A percentile compares a stretch with the other conserved stretches of the same genome.
Conservation (phyloP, 768 basidiomycete genomes). For the Strobilomyces echinocephalus region DNA sequence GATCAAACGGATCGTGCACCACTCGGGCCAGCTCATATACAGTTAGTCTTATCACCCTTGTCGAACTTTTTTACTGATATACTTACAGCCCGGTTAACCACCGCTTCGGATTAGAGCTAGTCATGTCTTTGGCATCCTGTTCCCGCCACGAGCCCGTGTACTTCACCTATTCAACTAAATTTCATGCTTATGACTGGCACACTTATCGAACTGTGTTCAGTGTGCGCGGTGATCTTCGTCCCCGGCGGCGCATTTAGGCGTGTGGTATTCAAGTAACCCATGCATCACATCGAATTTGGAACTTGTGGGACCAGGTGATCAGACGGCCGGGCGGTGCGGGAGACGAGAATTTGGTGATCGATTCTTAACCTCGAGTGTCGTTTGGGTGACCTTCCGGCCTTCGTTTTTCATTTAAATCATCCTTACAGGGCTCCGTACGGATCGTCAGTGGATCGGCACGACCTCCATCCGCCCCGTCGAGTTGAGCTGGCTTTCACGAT, state of each 20-base stretch:
- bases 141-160: conserved; percentile 35
- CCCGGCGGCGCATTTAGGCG: not conserved
- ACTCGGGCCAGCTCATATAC: conserved; percentile 92
- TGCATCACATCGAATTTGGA: not conserved
- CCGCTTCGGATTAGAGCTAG: conserved; percentile 35
- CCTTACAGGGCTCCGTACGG: not conserved
- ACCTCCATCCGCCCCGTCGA: not conserved
- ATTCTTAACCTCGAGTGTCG: not conserved
- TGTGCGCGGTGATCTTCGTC: not conserved
- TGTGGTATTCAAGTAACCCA: not conserved
- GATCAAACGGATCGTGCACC: conserved; percentile 97
- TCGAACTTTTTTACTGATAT: not conserved
- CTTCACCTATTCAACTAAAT: conserved; percentile 28
- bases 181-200: conserved; percentile 25
- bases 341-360: not conserved
- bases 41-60: conserved; percentile 50
- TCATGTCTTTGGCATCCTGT: conserved; percentile 19
- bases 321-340: not conserved
- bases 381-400: not conserved
- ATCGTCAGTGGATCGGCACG: not conserved
- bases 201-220: not conserved
- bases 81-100: conserved; percentile 40
- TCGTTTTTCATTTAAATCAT: not conserved
- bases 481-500: not conserved
- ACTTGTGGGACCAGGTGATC: not conserved